Evolutionary conservation across 768 basidiomycete species (phyloP).

Genomic region (Termitomyces sp.): DNA sequence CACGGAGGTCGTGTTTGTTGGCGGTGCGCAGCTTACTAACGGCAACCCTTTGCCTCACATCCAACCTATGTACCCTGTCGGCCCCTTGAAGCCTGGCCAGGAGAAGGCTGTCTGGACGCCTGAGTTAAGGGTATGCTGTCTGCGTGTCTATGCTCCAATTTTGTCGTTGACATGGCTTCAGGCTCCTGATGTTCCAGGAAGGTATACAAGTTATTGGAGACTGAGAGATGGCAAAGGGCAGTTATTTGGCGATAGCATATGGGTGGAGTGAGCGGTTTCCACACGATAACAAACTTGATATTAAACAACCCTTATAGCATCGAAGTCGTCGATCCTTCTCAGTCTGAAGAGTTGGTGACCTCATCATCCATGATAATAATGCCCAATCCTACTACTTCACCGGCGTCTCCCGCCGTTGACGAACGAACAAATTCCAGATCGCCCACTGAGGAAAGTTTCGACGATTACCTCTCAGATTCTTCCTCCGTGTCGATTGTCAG

Average conservation of each 20-base stretch:
- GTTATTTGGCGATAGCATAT: conserved; percentile 68
- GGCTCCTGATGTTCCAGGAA: conserved; percentile 72
- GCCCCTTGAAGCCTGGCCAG: conserved; percentile 49
- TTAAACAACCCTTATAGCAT: conserved; percentile 37
- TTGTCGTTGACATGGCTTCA: conserved; percentile 15
- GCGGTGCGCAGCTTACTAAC: conserved; percentile 55
- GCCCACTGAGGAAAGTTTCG: conserved; percentile 18
- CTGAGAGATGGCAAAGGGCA: conserved; percentile 52
- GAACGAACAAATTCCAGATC: conserved; percentile 7
- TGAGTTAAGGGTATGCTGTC: conserved; percentile 59
- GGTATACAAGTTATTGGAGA: conserved; percentile 76
- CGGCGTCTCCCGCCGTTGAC: neutral
- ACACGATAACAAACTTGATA: neutral
- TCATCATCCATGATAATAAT: conserved; percentile 68
- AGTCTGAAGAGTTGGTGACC: conserved; percentile 46
- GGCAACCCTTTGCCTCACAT: conserved; percentile 11
- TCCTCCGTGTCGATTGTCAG: conserved; percentile 59
- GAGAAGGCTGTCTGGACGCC: conserved; percentile 63
- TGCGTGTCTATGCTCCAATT: neutral
- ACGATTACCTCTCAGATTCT: conserved; percentile 34
- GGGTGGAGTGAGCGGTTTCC: conserved; percentile 62
- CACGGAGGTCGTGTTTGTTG: conserved; percentile 67
- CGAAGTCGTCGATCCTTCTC: conserved; percentile 51
- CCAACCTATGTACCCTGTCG: conserved; percentile 29
- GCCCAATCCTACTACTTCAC: conserved; percentile 38